These are phyloP conservation scores for Aspergillus taichungensis DNA, from an alignment of 495 filamentous ascomycete genomes.

Conservation along the genomic window DNA sequence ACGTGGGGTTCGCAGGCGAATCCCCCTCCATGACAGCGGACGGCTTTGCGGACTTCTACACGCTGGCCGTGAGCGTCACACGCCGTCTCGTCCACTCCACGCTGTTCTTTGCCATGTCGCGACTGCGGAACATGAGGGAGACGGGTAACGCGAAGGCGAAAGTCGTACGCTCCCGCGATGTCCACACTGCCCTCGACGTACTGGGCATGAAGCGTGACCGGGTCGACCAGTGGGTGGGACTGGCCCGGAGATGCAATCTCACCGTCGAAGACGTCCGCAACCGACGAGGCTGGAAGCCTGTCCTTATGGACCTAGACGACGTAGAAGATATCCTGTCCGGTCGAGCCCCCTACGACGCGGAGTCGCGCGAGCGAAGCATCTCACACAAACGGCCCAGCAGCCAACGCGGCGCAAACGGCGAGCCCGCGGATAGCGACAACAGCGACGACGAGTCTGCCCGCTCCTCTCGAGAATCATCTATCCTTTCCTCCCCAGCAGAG, in stretches of 20 bases:
- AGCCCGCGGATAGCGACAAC: conserved; percentile 9
- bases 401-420: conserved; percentile 13
- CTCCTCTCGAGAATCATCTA: neutral
- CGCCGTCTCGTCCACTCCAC: conserved; percentile 57
- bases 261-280: conserved; percentile 41
- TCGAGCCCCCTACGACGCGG: neutral
- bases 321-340: conserved; percentile 42
- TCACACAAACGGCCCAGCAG: conserved; percentile 1
- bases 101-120: conserved; percentile 57
- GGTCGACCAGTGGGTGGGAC: conserved; percentile 48
- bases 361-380: conserved; percentile 2
- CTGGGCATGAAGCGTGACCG: conserved; percentile 28
- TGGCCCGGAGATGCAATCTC: conserved; percentile 51
- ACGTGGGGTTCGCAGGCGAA: conserved; percentile 37
- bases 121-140: conserved; percentile 34
- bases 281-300: conserved; percentile 18
- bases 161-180: conserved; percentile 50
- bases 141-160: conserved; percentile 21
- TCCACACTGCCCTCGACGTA: conserved; percentile 52
- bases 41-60: conserved; percentile 66
- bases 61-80: conserved; percentile 56
- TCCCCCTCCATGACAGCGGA: conserved; percentile 56
- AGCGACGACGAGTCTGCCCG: conserved; percentile 3
- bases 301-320: conserved; percentile 41
- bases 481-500: conserved; percentile 2